Evolutionary conservation across 768 basidiomycete species (phyloP).

Genomic region (Russula griseocarnosa): DNA sequence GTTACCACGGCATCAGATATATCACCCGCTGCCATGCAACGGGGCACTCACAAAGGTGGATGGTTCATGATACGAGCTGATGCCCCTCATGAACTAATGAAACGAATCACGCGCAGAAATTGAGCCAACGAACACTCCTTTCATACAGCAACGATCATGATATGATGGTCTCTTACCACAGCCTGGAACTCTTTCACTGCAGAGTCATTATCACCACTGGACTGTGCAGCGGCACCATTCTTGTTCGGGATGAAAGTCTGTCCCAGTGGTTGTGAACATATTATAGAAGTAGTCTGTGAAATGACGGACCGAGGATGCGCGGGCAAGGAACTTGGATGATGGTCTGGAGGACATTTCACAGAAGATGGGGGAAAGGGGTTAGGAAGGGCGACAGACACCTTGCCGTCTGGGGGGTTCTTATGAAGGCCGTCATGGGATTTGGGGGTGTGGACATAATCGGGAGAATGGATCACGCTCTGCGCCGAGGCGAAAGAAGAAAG

Average conservation of each 20-base stretch:
- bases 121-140: neutral
- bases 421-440: neutral
- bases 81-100: constrained; percentile 17
- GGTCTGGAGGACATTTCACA: constrained; percentile 7
- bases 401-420: neutral
- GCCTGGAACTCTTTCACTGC: constrained; percentile 14
- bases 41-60: constrained; percentile 2
- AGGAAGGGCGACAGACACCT: neutral
- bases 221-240: neutral
- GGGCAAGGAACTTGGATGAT: constrained; percentile 7
- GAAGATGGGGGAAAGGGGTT: neutral
- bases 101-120: neutral
- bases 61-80: constrained; percentile 11
- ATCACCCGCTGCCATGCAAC: neutral
- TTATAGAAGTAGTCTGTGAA: neutral
- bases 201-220: neutral
- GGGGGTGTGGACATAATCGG: neutral
- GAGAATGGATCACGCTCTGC: constrained; percentile 5
- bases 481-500: neutral
- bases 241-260: constrained; percentile 3
- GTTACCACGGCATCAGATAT: neutral
- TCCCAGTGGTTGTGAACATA: neutral
- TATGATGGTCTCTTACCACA: neutral
- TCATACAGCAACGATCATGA: neutral
- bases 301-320: constrained; percentile 14